Percentiles rank a stretch among this genome's conserved stretches.
Conservation (phyloP, 805 yeast genomes). For the Debaryomyces hansenii region DNA sequence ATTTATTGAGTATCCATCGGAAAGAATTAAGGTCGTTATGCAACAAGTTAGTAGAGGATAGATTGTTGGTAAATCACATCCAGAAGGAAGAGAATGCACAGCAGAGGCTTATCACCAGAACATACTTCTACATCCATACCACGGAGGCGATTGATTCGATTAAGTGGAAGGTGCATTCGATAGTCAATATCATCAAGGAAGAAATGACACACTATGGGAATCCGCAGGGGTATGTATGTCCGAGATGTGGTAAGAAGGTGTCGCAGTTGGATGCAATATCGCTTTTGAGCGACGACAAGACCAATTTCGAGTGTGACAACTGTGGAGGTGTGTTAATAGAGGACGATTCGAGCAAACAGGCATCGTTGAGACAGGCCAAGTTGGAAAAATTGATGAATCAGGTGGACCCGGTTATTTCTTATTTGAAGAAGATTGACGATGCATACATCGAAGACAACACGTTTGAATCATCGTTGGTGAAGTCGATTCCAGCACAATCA, state of each 20-base stretch:
- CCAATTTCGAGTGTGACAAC: slow-evolving; percentile 79
- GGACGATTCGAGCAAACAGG: slow-evolving; percentile 84
- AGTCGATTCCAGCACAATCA: slow-evolving; percentile 82
- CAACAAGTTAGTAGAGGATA: slow-evolving; percentile 79
- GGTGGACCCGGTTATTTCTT: slow-evolving; percentile 82
- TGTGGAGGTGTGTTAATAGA: slow-evolving; percentile 79
- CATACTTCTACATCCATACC: slow-evolving; percentile 82
- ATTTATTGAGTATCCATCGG: slow-evolving; percentile 76
- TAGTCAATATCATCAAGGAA: slow-evolving; percentile 75
- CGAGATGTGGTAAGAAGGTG: slow-evolving; percentile 77
- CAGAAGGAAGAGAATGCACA: slow-evolving; percentile 60
- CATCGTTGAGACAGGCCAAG: slow-evolving; percentile 75
- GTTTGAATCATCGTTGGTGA: slow-evolving; percentile 59
- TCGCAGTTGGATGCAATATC: slow-evolving; percentile 87
- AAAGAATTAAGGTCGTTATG: slow-evolving; percentile 85
- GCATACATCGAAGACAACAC: slow-evolving; percentile 39
- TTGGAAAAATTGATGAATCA: slow-evolving; percentile 85
- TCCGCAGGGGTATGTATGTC: slow-evolving; percentile 93
- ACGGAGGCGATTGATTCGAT: slow-evolving; percentile 94
- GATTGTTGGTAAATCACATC: slow-evolving; percentile 66
- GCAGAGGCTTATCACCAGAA: slow-evolving; percentile 66
- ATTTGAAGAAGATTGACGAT: slow-evolving; percentile 58
- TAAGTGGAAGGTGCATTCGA: slow-evolving; percentile 92
- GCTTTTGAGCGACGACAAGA: slow-evolving; percentile 72
- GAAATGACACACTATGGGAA: slow-evolving; percentile 83